Conservation (phyloP, 1,139 yeast genomes). For the Pichia sp. region DNA sequence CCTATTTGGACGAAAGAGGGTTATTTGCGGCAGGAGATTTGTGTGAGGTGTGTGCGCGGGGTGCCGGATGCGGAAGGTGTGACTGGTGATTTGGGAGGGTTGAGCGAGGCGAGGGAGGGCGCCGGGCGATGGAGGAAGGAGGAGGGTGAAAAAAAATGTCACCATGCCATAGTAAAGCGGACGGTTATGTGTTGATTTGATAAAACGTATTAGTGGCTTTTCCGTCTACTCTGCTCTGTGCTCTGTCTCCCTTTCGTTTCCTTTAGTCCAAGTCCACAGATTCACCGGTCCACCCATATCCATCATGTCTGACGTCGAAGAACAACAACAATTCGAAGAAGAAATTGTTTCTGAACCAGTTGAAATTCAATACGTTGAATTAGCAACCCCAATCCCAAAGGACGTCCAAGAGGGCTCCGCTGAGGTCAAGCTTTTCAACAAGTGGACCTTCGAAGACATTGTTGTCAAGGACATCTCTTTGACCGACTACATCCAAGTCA, state of each 20-base stretch:
- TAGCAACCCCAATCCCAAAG: slow-evolving; percentile 94
- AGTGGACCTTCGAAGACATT: slow-evolving; percentile 97
- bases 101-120: neutral
- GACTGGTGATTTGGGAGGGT: slow-evolving; percentile 20
- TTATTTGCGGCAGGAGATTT: neutral
- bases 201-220: neutral
- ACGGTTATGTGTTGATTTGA: neutral
- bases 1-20: slow-evolving; percentile 23
- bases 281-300: neutral
- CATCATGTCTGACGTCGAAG: slow-evolving; percentile 36
- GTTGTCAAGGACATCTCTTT: slow-evolving; percentile 97
- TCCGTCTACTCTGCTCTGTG: neutral
- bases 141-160: neutral
- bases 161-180: neutral
- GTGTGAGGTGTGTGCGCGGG: slow-evolving; percentile 7
- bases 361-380: slow-evolving; percentile 61
- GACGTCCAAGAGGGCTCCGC: slow-evolving; percentile 95
- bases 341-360: slow-evolving; percentile 33
- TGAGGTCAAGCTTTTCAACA: slow-evolving; percentile 98
- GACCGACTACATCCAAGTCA: slow-evolving; percentile 96
- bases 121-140: neutral
- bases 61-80: slow-evolving; percentile 21
- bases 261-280: neutral
- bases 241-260: neutral
- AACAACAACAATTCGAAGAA: slow-evolving; percentile 24